These are phyloP conservation scores for Fragosphaeria purpurea DNA, from an alignment of 2,329 filamentous ascomycete species.

Conservation along the genomic window DNA sequence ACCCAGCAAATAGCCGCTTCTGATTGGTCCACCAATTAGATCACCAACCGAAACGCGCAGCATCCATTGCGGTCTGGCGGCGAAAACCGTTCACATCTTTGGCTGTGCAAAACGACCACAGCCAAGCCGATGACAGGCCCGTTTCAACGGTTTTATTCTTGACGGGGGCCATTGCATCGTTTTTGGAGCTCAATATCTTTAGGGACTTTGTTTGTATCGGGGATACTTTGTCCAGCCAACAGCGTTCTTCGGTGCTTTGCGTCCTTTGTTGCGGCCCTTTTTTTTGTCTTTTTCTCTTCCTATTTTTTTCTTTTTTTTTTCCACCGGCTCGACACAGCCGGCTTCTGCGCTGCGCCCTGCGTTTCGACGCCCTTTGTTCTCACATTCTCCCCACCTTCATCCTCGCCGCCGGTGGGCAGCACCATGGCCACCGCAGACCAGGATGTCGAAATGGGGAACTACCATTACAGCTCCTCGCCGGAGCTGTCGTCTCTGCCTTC, in stretches of 20 bases:
- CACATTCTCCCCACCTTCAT: neutral
- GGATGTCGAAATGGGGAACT: constrained; percentile 23
- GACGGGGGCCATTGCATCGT: too few species aligned
- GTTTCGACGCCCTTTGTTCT: neutral
- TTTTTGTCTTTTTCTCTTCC: neutral
- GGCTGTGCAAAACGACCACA: too few species aligned
- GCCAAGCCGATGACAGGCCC: too few species aligned
- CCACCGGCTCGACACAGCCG: too few species aligned
- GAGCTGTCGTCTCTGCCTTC: constrained; percentile 44
- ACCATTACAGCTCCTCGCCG: constrained; percentile 36
- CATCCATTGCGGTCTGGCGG: neutral
- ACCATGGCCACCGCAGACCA: constrained; percentile 9
- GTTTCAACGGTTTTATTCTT: too few species aligned
- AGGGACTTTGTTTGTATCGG: too few species aligned
- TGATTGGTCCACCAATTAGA: neutral
- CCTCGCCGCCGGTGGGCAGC: neutral
- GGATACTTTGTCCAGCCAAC: too few species aligned
- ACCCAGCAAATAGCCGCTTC: neutral
- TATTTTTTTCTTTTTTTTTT: neutral
- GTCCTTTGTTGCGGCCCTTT: too few species aligned
- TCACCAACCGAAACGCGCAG: neutral
- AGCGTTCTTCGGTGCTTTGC: too few species aligned
- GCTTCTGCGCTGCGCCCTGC: too few species aligned
- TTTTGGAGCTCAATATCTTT: too few species aligned
- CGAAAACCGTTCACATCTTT: too few species aligned